A percentile compares a stretch with the other conserved stretches of the same genome.
Conservation (phyloP, 1,139 yeast species). For the Lodderomyces metapsilosis region DNA sequence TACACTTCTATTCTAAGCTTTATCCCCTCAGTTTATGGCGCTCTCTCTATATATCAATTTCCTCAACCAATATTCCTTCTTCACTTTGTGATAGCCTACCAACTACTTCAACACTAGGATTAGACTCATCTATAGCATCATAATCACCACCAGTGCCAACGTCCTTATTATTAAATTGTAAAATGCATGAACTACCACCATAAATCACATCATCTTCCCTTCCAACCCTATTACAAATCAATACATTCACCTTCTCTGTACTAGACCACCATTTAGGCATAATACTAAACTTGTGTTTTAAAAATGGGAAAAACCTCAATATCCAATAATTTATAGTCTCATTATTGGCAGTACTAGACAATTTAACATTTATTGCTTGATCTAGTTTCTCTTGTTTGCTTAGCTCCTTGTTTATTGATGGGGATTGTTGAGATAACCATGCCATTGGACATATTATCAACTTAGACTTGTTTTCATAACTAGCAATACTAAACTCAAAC, state of each 20-base stretch:
- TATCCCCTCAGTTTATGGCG: no score
- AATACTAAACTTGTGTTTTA: conserved; percentile 40
- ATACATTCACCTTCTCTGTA: conserved; percentile 30
- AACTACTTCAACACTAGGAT: conserved; percentile 50
- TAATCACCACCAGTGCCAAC: conserved; percentile 16
- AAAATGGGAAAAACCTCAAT: conserved; percentile 63
- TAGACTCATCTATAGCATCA: conserved; percentile 27
- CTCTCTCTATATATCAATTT: conserved; percentile 39
- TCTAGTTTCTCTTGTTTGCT: conserved; percentile 3
- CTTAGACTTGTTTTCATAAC: conserved; percentile 46
- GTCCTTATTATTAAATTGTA: conserved; percentile 43
- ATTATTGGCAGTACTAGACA: no score
- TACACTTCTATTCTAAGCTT: no score
- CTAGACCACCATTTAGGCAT: conserved; percentile 21
- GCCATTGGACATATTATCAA: conserved; percentile 82
- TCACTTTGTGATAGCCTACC: conserved; percentile 60
- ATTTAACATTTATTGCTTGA: no score
- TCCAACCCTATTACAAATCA: conserved; percentile 72
- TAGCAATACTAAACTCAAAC: conserved; percentile 67
- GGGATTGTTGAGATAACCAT: conserved; percentile 68
- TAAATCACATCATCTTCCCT: conserved; percentile 67
- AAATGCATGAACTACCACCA: conserved; percentile 67
- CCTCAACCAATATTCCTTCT: conserved; percentile 62
- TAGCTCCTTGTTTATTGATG: conserved; percentile 26
- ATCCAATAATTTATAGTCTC: conserved; percentile 61